A percentile compares a stretch with the other conserved stretches of the same genome.
Conservation (phyloP, 257 asterid species). For the Galeopsis tetrahit region DNA sequence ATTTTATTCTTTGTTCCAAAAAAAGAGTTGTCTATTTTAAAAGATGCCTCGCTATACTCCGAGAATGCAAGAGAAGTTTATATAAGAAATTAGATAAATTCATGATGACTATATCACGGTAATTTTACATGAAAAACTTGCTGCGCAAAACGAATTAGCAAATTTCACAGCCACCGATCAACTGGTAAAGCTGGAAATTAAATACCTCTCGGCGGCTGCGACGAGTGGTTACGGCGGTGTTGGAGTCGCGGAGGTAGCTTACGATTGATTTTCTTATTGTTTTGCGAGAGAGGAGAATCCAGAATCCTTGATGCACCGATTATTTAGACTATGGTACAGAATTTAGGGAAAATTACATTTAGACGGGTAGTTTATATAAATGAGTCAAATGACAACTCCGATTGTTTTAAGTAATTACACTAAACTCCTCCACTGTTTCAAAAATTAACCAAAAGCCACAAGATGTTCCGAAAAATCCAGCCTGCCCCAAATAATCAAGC, state of each 20-base stretch:
- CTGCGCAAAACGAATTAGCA: neutral
- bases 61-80: neutral
- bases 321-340: neutral
- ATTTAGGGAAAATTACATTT: constrained; percentile 18
- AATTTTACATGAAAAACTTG: constrained; percentile 3
- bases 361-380: neutral
- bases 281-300: neutral
- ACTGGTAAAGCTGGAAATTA: neutral
- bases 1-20: neutral
- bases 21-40: neutral
- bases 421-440: neutral
- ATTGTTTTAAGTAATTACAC: neutral
- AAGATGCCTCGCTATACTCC: neutral
- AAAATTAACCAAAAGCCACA: neutral
- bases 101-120: neutral
- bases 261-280: neutral
- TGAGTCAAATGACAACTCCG: neutral
- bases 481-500: neutral
- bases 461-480: neutral
- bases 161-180: neutral
- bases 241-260: constrained; percentile 6
- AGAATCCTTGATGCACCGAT: neutral
- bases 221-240: neutral
- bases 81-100: neutral
- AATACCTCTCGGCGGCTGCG: neutral